Percentiles rank a stretch among this genome's conserved stretches.
Evolutionary conservation across 1,139 yeast genomes (phyloP).

Genomic region (Debaryomyces singareniensis): DNA sequence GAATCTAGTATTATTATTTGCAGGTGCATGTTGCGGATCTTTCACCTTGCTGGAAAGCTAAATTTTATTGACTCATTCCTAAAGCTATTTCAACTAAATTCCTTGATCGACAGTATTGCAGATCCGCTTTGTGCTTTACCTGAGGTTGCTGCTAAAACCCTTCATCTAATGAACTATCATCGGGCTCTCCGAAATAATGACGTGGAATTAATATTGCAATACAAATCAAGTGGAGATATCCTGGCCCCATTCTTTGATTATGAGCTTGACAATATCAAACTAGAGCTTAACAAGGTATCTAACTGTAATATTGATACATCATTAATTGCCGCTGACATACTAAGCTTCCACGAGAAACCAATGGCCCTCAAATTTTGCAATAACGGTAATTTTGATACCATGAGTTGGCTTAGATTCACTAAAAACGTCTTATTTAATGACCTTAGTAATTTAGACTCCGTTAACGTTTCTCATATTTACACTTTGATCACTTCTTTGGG

Average conservation of each 20-base stretch:
- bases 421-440: constrained; percentile 6
- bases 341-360: neutral
- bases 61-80: constrained; percentile 14
- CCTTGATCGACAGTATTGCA: constrained; percentile 4
- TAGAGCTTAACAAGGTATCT: neutral
- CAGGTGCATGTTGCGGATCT: constrained; percentile 18
- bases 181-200: constrained; percentile 8
- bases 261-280: neutral
- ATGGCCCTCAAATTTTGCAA: neutral
- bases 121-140: constrained; percentile 8
- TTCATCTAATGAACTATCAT: constrained; percentile 16
- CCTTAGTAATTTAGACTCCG: constrained; percentile 11
- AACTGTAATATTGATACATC: neutral
- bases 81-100: constrained; percentile 8
- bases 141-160: constrained; percentile 9
- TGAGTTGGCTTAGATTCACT: constrained; percentile 5
- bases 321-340: neutral
- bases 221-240: neutral
- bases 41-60: constrained; percentile 14
- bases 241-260: neutral
- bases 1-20: constrained; percentile 15
- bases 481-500: constrained; percentile 37
- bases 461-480: no score
- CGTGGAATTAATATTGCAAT: constrained; percentile 1
- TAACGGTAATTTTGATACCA: constrained; percentile 1